phyloP scores from a whole-genome alignment of 495 filamentous ascomycete genomes.

The Penicillium atrosanguineum region DNA sequence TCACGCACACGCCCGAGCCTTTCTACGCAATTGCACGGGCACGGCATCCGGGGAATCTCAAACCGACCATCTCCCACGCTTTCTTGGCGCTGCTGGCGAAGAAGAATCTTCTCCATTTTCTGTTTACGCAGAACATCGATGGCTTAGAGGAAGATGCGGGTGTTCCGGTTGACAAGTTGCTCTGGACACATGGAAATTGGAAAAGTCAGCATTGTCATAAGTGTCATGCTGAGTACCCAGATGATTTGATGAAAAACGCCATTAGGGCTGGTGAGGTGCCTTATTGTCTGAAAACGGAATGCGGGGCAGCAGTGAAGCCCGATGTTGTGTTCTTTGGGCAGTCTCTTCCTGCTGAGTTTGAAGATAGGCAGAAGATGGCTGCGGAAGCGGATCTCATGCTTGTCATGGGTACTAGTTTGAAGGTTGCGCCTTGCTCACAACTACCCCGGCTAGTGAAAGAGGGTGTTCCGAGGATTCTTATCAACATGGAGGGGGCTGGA shows the following conservation, averaged over 20 bases:
- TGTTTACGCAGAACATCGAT: conserved; percentile 95
- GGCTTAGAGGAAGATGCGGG: conserved; percentile 79
- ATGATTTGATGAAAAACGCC: conserved; percentile 61
- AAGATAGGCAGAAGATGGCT: conserved; percentile 47
- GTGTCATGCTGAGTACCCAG: conserved; percentile 64
- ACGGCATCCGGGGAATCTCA: conserved; percentile 76
- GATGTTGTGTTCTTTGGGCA: conserved; percentile 95
- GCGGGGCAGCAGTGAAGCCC: conserved; percentile 81
- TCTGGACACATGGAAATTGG: conserved; percentile 87
- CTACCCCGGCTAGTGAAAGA: conserved; percentile 58
- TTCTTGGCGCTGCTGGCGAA: conserved; percentile 68
- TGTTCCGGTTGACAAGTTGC: conserved; percentile 66
- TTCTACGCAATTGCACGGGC: conserved; percentile 86
- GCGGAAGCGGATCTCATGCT: conserved; percentile 68
- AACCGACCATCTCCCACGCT: conserved; percentile 71
- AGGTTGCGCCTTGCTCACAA: conserved; percentile 75
- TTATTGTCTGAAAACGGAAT: conserved; percentile 54
- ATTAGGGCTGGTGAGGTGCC: conserved; percentile 63
- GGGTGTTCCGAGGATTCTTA: conserved; percentile 65
- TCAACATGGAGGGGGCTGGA: conserved; percentile 78
- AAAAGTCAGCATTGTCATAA: conserved; percentile 77
- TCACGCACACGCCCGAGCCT: conserved; percentile 70
- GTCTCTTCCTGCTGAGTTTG: conserved; percentile 64
- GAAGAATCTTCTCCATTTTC: conserved; percentile 68
- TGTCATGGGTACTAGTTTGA: conserved; percentile 85